Evolutionary conservation across 768 basidiomycete species (phyloP).

Genomic region (Russula sp.): DNA sequence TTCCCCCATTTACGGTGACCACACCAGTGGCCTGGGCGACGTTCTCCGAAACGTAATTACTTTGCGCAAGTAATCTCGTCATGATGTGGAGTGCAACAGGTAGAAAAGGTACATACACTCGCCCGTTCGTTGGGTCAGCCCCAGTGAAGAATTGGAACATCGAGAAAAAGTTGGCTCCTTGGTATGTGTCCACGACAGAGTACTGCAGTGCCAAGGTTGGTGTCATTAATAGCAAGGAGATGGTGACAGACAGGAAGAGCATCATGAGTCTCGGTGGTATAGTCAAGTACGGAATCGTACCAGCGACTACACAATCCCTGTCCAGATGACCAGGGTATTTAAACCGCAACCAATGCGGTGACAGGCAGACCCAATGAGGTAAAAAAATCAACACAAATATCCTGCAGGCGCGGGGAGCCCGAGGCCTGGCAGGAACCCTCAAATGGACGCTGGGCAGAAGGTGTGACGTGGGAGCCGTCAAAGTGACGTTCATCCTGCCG

Average conservation of each 20-base stretch:
- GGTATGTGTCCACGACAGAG: conserved; percentile 8
- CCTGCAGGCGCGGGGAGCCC: too few relatives aligned
- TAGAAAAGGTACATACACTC: conserved; percentile 7
- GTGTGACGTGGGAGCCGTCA: too few relatives aligned
- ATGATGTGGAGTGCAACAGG: background rate
- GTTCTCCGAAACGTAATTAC: conserved; percentile 9
- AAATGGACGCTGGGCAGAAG: too few relatives aligned
- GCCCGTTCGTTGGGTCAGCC: conserved; percentile 17
- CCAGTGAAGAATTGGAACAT: conserved; percentile 14
- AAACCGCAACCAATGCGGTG: background rate
- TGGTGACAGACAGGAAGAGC: background rate
- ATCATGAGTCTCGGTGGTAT: background rate
- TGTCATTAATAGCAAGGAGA: background rate
- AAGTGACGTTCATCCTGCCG: too few relatives aligned
- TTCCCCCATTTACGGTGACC: conserved; percentile 6
- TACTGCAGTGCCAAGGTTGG: background rate
- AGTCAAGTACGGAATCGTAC: background rate
- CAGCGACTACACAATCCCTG: background rate
- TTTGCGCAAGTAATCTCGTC: background rate
- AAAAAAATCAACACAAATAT: background rate
- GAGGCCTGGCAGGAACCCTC: too few relatives aligned
- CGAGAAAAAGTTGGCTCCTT: conserved; percentile 10
- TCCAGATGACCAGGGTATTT: background rate
- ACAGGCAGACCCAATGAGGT: background rate
- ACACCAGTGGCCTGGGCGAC: conserved; percentile 1